Base-by-base conservation (phyloP, 768 basidiomycete genomes). In the Flagelloscypha sp. region DNA sequence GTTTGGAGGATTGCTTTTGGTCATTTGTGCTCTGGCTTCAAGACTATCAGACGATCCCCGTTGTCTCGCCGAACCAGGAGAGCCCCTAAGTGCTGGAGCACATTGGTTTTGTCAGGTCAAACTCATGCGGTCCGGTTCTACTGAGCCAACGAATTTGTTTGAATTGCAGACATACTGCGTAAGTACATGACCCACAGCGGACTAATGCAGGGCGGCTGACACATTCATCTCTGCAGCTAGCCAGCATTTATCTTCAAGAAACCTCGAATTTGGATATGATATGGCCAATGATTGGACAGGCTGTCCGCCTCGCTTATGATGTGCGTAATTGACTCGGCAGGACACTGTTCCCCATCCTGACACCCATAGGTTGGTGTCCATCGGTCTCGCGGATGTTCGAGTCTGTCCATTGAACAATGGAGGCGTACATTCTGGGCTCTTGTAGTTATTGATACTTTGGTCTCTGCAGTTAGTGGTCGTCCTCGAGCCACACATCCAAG, bases 151-250 rank as follows among this genome's bases (percentile, higher is more conserved):
- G 2, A 48, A 63, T n/a, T 46, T 80, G 41, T 69, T 66, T 52
- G 78, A 79, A 40, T 50, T 81, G 27, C 79, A 81, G 47, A 57
- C 59, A 5, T 67, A 65, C 48, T 56, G 63, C 50, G 66, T 66
- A 43, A 38, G 59, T 53, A 24, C 30, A 3, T 33, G 35, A 37
- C 33, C 27, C 54, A 1, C 15, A 16, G 30, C 9, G 10, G n/a
- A n/a, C n/a, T n/a, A n/a, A n/a, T 59, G 25, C 52, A 49, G 35
- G 59, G 55, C 7, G 25, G 4, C 21, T 31, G 27, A 4, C 18
- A 6, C 15, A 30, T 19, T 11, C 16, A 33, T 27, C 10, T 53
- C 29, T 30, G 28, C 32, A 63, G 62, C 49, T 63, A 0, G 57
- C 61, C 4, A 50, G 56, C 5, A 41, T 50, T 27, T 63, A 50